Evolutionary conservation across 2,329 filamentous ascomycete species (phyloP), one percentile per base, ranked within the genome.

Genomic region (Trichocomaceae sp.): DNA sequence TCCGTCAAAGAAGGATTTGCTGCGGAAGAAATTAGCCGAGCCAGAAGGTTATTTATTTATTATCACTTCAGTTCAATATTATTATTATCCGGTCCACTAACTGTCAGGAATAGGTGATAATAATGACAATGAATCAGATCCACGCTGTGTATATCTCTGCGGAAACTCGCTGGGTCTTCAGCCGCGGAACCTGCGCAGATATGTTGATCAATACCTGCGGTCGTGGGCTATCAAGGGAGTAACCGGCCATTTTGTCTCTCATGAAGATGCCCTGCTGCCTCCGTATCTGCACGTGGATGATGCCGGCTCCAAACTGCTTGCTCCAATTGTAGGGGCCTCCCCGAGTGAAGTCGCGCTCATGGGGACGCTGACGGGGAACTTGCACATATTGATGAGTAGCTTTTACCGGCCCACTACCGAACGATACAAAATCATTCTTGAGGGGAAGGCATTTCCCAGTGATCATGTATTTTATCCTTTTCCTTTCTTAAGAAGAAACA

Each of bases 141-240:
- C 77, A 26, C 72, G 75, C 47, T 81, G 79, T 57, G 85, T 89
- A 57, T 96, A 96, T 70, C 84, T 96, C 59, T 92, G 90, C 61
- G 91, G 91, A 55, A 95, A 96, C 74, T 95, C 90, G 0, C 80
- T 96, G 1, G 90, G 90, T 37, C 81, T 92, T 3, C 90, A 96
- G 69, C 90, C 91, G 45, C 83, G 81, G 58, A 80, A 80, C 13
- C 84, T 85, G 0, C 77, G 80, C 17, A 74, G 79, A 15, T 84
- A 88, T 59, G 73, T 95, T 58, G 76, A 84, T 46, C 80, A 83
- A 5, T 90, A 95, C 61, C 79, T 95, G 1, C 81, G 86, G 58
- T 90, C 88, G 3, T 96, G 91, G 90, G 86, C 86, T 0, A 86
- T 84, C 0, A 86, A 93, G 60, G 90, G 86, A 17, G 90, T 96